Conservation (phyloP, 805 yeast species). For the Nakazawaea siamensis region DNA sequence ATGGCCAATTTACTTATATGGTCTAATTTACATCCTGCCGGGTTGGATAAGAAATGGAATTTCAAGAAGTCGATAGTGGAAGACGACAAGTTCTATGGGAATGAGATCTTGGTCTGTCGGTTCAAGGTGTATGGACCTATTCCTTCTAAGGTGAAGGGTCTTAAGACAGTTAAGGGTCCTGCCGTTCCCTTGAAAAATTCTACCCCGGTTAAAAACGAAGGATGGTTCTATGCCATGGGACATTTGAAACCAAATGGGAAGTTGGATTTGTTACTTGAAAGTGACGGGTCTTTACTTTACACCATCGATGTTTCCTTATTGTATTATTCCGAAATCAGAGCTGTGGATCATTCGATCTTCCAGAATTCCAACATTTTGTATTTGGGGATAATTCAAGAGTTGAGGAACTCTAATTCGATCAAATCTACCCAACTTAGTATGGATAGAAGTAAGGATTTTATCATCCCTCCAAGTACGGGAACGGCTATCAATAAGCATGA, state of each 20-base stretch:
- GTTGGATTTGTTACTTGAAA: slow-evolving; percentile 50
- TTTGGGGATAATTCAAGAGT: slow-evolving; percentile 46
- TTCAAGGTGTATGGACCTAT: slow-evolving; percentile 61
- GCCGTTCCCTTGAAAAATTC: slow-evolving; percentile 13
- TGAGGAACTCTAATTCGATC: slow-evolving; percentile 36
- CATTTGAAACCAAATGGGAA: slow-evolving; percentile 56
- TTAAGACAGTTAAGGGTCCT: slow-evolving; percentile 19
- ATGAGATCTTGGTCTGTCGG: slow-evolving; percentile 47
- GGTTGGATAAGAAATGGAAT: slow-evolving; percentile 41
- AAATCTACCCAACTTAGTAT: slow-evolving; percentile 14
- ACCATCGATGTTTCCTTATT: slow-evolving; percentile 46
- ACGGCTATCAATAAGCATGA: slow-evolving; percentile 11
- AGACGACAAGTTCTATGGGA: slow-evolving; percentile 15
- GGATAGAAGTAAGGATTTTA: slow-evolving; percentile 4
- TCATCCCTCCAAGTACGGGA: slow-evolving; percentile 4
- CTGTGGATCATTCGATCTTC: slow-evolving; percentile 54
- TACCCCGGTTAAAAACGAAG: slow-evolving; percentile 27
- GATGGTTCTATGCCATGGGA: slow-evolving; percentile 72
- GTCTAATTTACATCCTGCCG: slow-evolving; percentile 40
- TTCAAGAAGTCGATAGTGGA: slow-evolving; percentile 23
- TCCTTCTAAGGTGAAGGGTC: slow-evolving; percentile 28
- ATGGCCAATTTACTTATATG: slow-evolving; percentile 36
- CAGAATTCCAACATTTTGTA: slow-evolving; percentile 51
- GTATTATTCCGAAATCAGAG: slow-evolving; percentile 53
- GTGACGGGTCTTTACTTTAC: slow-evolving; percentile 55